Evolutionary conservation across 495 filamentous ascomycete species (phyloP), one percentile per base, ranked within the genome.

Genomic region (Penicillium canescens): DNA sequence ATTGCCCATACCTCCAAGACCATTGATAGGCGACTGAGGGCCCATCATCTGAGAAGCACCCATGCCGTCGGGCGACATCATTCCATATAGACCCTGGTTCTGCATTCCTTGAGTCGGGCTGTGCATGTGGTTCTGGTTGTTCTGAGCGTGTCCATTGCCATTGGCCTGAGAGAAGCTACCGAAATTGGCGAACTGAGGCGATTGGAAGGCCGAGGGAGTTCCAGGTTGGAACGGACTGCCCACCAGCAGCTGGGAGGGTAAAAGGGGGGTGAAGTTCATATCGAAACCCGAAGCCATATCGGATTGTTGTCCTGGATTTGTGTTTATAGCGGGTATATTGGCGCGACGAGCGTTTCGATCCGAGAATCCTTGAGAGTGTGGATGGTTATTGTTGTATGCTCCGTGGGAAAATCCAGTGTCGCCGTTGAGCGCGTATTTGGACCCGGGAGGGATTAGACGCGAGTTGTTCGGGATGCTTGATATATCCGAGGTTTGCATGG

Each of bases 201-300:
- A 96, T 35, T 86, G 82, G 71, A 98, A 98, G 28, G 88, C 85
- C 24, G 87, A 88, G 5, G 93, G 93, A 9, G 89, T 96, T 35
- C 93, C 94, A 7, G 94, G 91, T 72, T 98, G 93, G 68, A 98
- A 98, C 12, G 94, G 94, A 71, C 91, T 96, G 33, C 94, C 94
- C 21, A 98, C 85, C 21, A 98, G 84, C 59, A 98, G 82, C 71
- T 96, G 90, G 7, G 94, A 96, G 12, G 94, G 94, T 9, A 98
- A 82, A 54, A 98, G 80, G 42, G 95, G 92, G 39, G 94, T 96
- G 72, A 96, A 97, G 72, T 97, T 92, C 95, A 98, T 96, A 66
- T 98, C 92, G 65, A 89, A 96, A 31, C 82, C 91, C 18, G 94
- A 92, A 10, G 88, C 81, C 84, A 97, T 85, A 44, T 93, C 93